phyloP scores from a whole-genome alignment of 2,329 filamentous ascomycete genomes.

The Fusarium citri region DNA sequence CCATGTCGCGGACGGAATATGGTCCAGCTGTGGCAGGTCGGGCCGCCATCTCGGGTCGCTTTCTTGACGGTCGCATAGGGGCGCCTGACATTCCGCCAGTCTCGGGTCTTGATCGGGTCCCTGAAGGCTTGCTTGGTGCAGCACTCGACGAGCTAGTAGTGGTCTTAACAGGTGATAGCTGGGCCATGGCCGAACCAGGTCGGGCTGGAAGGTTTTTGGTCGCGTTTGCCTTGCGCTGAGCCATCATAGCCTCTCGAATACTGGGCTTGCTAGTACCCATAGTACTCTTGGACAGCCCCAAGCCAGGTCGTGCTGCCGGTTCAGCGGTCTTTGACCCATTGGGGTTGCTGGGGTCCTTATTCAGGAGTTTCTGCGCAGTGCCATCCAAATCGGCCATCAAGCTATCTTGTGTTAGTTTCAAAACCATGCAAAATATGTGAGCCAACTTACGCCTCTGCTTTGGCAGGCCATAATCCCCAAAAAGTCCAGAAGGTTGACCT shows the following conservation, averaged over 20 bases:
- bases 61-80: constrained; percentile 70
- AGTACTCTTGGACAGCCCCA: constrained; percentile 73
- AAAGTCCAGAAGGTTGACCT: constrained; percentile 90
- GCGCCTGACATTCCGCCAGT: constrained; percentile 72
- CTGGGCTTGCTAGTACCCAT: constrained; percentile 70
- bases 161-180: constrained; percentile 65
- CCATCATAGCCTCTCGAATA: constrained; percentile 84
- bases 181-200: constrained; percentile 73
- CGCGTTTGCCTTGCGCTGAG: constrained; percentile 76
- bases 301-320: constrained; percentile 62
- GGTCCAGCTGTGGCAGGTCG: constrained; percentile 74
- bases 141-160: constrained; percentile 49
- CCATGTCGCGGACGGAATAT: constrained; percentile 68
- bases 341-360: constrained; percentile 86
- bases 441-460: constrained; percentile 74
- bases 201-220: constrained; percentile 64
- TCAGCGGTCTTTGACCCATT: constrained; percentile 70
- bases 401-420: constrained; percentile 55
- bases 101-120: constrained; percentile 57
- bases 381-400: constrained; percentile 83
- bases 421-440: neutral
- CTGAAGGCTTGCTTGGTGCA: constrained; percentile 51
- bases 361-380: constrained; percentile 81
- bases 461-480: constrained; percentile 79
- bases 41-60: constrained; percentile 67